Conservation (phyloP, 106 monocot genomes). For the Cymbidium sinense region DNA sequence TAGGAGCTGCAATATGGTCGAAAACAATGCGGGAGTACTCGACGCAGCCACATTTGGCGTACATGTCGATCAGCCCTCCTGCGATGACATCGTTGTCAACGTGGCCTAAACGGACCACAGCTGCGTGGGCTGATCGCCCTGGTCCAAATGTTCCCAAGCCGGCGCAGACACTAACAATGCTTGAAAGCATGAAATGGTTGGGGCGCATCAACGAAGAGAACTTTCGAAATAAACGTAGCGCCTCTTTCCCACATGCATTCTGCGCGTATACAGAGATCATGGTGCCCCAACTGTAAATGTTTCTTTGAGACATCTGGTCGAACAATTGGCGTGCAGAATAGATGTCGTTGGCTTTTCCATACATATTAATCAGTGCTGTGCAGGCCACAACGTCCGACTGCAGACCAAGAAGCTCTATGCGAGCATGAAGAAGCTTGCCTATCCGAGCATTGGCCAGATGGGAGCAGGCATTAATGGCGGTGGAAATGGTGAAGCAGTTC, state of each 20-base stretch:
- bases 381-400: conserved; percentile 47
- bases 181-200: conserved; percentile 79
- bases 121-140: conserved; percentile 52
- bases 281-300: conserved; percentile 60
- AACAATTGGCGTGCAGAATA: conserved; percentile 47
- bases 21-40: conserved; percentile 43
- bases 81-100: conserved; percentile 51
- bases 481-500: conserved; percentile 49
- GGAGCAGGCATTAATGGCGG: conserved; percentile 51
- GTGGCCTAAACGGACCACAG: conserved; percentile 31
- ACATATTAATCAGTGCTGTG: conserved; percentile 59
- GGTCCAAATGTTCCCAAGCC: conserved; percentile 42
- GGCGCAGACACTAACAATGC: conserved; percentile 61
- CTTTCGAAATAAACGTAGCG: conserved; percentile 40
- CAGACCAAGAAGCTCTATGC: conserved; percentile 33
- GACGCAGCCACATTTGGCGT: conserved; percentile 69
- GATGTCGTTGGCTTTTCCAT: conserved; percentile 35
- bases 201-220: conserved; percentile 23
- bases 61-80: conserved; percentile 81
- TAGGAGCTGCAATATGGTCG: conserved; percentile 25
- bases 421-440: conserved; percentile 49
- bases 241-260: conserved; percentile 41
- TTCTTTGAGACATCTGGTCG: conserved; percentile 33
- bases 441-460: conserved; percentile 22
- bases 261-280: conserved; percentile 64